Evolutionary conservation across 176 grass and related monocot species (phyloP).

Genomic region (Stipa capillata): DNA sequence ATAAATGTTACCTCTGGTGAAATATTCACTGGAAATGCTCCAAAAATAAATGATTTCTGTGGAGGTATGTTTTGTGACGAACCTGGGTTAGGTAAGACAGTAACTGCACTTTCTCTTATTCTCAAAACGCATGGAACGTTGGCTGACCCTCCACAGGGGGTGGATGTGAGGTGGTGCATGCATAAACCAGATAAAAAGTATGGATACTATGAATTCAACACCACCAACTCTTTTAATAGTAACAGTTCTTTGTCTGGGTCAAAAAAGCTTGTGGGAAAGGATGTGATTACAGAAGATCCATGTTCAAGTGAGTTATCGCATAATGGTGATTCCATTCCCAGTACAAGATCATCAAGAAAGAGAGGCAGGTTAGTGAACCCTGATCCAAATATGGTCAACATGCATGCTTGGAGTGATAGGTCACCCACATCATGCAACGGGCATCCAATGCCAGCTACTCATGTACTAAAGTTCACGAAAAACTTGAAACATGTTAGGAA

Average conservation of each 20-base stretch:
- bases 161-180: conserved; percentile 71
- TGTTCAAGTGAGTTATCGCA: conserved; percentile 10
- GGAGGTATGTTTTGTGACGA: conserved; percentile 99
- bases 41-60: conserved; percentile 60
- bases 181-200: conserved; percentile 68
- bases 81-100: conserved; percentile 95
- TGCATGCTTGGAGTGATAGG: conserved; percentile 23
- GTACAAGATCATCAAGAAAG: conserved; percentile 45
- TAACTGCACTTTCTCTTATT: conserved; percentile 92
- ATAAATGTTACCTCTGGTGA: conserved; percentile 78
- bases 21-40: conserved; percentile 44
- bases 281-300: conserved; percentile 12
- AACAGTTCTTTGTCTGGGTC: conserved; percentile 20
- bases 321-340: conserved; percentile 20
- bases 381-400: conserved; percentile 4
- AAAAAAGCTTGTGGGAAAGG: conserved; percentile 28
- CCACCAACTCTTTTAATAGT: conserved; percentile 21
- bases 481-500: conserved; percentile 40
- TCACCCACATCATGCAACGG: background rate
- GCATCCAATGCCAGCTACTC: conserved; percentile 21
- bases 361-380: conserved; percentile 34
- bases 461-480: conserved; percentile 42
- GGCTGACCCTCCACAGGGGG: conserved; percentile 61
- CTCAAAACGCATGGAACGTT: conserved; percentile 87
- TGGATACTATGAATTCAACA: conserved; percentile 81